Evolutionary conservation across 495 filamentous ascomycete genomes (phyloP), one percentile per base, ranked within the genome.

Genomic region (Aspergillus nidulans): DNA sequence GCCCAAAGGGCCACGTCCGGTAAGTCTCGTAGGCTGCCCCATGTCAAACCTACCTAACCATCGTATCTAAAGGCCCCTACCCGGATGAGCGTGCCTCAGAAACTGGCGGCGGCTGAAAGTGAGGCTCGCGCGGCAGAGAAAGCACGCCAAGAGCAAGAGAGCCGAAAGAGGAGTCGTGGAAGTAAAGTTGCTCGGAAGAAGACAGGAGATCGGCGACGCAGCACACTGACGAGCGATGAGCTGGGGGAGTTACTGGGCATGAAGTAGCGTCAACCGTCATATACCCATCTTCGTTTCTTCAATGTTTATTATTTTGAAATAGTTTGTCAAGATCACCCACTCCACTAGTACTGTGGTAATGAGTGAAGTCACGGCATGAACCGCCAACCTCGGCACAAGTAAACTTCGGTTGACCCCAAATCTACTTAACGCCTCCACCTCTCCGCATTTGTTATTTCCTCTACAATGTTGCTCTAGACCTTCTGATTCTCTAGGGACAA

Each of bases 171-270:
- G 69, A 81, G 70, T 63, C 76, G 62, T 25, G 62, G 60, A 56
- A 70, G 57, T 44, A 77, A 74, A 60, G 56, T 58, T 38, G 65
- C 64, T 36, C 74, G 63, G 61, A 73, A 65, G 73, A 68, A 64
- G 68, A 71, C 64, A 62, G 66, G 49, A 38, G 79, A 75, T 43
- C 74, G 87, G 48, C 72, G 87, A 61, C 70, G 87, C 40, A 90
- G 86, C 54, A 90, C 87, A 7, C 71, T 91, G 0, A 87, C 82
- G 20, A 82, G 79, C n/a, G 84, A 85, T 72, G 87, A 91, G 59
- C 61, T 90, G 43, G 83, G 87, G 50, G 81, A 83, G 42, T 67
- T 87, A 59, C 80, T 87, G 70, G 72, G 76, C 23, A 61, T 69
- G 45, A 49, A 62, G 20, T 49, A 58, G 65, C 40, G 56, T 56